Conservation (phyloP, 352 stramenopile species). For the Phytopythium oedochilum region DNA sequence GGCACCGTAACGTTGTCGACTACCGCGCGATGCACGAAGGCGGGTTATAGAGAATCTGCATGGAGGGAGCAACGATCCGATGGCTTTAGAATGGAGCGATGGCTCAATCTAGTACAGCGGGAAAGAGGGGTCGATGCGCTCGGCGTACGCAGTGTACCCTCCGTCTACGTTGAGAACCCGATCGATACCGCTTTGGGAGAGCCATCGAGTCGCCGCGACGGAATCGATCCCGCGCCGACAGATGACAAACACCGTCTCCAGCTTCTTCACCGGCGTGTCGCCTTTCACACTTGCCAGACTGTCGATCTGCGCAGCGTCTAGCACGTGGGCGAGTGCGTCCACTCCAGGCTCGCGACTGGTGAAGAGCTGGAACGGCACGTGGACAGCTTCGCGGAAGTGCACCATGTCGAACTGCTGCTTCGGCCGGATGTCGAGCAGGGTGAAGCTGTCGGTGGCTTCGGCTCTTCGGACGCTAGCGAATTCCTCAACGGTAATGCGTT, state of each 20-base stretch:
- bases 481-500: conserved; percentile 29
- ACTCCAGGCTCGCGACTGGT: conserved; percentile 19
- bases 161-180: conserved; percentile 63
- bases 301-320: not conserved
- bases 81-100: not conserved
- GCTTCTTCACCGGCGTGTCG: not conserved
- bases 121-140: conserved; percentile 42
- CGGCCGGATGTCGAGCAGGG: conserved; percentile 57
- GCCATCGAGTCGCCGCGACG: conserved; percentile 43
- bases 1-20: conserved; percentile 33
- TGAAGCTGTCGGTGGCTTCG: conserved; percentile 16
- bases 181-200: conserved; percentile 34
- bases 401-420: conserved; percentile 71
- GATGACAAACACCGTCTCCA: conserved; percentile 44
- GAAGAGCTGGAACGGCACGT: conserved; percentile 50
- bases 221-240: conserved; percentile 81
- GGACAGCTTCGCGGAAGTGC: conserved; percentile 63
- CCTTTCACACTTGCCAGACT: not conserved
- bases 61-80: no score
- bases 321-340: conserved; percentile 13
- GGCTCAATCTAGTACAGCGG: conserved; percentile 55
- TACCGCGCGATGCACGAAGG: conserved; percentile 68
- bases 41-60: conserved; percentile 10
- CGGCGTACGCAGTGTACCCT: conserved; percentile 64
- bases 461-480: conserved; percentile 30